Base-by-base conservation (phyloP, 2,329 filamentous ascomycete species). In the Pseudocercospora vitis region DNA sequence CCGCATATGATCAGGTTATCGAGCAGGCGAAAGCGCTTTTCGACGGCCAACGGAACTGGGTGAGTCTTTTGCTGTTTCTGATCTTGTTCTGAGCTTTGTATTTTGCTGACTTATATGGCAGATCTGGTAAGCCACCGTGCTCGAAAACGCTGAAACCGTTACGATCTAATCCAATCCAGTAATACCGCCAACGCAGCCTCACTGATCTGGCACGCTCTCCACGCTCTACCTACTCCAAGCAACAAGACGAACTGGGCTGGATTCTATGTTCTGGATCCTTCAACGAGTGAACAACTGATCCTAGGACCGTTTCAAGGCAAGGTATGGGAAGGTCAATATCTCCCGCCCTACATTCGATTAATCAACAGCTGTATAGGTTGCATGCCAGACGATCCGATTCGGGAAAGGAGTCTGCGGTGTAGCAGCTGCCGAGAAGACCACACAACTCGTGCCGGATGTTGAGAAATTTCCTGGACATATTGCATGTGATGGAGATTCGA, bases 271-370 rank as follows among this genome's bases (percentile, higher is more conserved):
- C 72, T 85, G 37, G 83, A 89, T 67, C 74, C 77, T 4, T 52
- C 57, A 7, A 60, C 66, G 9, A 55, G 69, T 1, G 56, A 67
- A 2, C 82, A 83, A 63, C 80, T 92, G 40, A 86, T 91, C 60
- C 81, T 92, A 1, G 88, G 87, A 0, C 88, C 88, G 0, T 92
- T 92, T 71, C 86, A 90, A 62, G 88, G 88, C 59, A 88, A 90
- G 66, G 78, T 67, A 19, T 35, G 42, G 11, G 21, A 21, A 14
- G 29, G 9, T 32, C 19, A 3, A 37, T 45, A 19, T 21, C 18
- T 18, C 7, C 1, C 11, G 8, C n/a, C 11, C 2, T 6, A 23
- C 12, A 12, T 7, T 8, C 19, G 18, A 7, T 26, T 2, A n/a
- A n/a, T 16, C 7, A 8, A 7, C 4, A 4, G 8, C 9, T 8